phyloP scores from a whole-genome alignment of 768 basidiomycete genomes.

The Daedalea quercina region DNA sequence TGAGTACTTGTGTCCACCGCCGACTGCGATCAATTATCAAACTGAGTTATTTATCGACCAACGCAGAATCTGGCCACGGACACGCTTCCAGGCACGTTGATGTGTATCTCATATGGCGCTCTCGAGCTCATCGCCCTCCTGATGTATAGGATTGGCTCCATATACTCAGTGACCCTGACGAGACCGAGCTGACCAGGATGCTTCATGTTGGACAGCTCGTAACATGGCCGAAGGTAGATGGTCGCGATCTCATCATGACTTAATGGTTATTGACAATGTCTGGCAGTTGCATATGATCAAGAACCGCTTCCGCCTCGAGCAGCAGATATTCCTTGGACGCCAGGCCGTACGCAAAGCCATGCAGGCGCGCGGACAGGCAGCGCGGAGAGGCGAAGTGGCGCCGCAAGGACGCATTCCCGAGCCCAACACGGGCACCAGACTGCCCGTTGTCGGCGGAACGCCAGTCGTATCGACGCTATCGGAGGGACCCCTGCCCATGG shows the following conservation, averaged over 20 bases:
- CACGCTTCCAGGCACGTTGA: constrained; percentile 56
- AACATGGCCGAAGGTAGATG: constrained; percentile 90
- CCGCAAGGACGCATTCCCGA: constrained; percentile 20
- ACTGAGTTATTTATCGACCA: neutral
- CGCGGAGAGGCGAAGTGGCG: constrained; percentile 15
- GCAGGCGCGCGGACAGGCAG: constrained; percentile 23
- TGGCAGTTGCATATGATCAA: constrained; percentile 80
- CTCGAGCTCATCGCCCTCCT: neutral
- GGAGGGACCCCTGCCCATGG: constrained; percentile 60
- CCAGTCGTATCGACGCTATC: constrained; percentile 28
- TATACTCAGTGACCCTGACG: constrained; percentile 80
- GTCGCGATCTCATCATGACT: neutral
- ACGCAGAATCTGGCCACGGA: constrained; percentile 77
- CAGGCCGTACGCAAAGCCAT: constrained; percentile 56
- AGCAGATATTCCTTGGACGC: constrained; percentile 75
- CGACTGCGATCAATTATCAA: neutral
- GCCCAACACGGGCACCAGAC: constrained; percentile 20
- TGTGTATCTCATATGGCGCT: neutral
- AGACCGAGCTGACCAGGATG: constrained; percentile 77
- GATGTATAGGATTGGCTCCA: constrained; percentile 68
- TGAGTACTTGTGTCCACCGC: constrained; percentile 31
- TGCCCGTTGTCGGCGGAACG: constrained; percentile 4
- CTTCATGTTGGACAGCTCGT: constrained; percentile 80
- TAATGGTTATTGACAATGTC: neutral
- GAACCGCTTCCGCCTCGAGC: constrained; percentile 82